These are phyloP conservation scores for Psilocybe cyanescens DNA, from an alignment of 768 basidiomycete species.

Conservation along the genomic window DNA sequence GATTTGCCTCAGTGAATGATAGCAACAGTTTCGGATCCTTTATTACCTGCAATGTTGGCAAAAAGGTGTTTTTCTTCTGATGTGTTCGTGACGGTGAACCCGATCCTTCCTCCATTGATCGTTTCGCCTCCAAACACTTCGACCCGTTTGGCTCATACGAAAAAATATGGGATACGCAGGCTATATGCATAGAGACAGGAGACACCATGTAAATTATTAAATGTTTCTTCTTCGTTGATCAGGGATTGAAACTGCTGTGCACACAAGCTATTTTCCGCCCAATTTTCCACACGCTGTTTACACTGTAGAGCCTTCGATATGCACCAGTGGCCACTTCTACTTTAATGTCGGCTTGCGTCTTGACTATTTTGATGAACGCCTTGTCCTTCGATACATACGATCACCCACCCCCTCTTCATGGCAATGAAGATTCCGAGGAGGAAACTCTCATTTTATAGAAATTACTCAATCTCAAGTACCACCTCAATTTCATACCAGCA, in stretches of 20 bases:
- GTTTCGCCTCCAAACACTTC: not conserved
- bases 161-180: not conserved
- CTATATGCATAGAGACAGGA: not conserved
- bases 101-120: too few species aligned
- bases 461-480: too few species aligned
- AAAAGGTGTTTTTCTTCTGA: not conserved
- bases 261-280: constrained; percentile 16
- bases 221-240: too few species aligned
- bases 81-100: not conserved
- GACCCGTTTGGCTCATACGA: not conserved
- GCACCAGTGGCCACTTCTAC: constrained; percentile 27
- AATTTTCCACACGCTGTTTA: constrained; percentile 18
- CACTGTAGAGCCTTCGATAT: constrained; percentile 19
- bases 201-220: not conserved
- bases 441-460: too few species aligned
- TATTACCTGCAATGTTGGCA: constrained; percentile 5
- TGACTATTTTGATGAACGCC: too few species aligned
- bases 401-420: too few species aligned
- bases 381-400: too few species aligned
- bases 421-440: too few species aligned
- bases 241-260: too few species aligned
- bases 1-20: constrained; percentile 9
- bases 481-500: too few species aligned
- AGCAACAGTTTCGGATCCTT: constrained; percentile 18
- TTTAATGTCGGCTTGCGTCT: too few species aligned